Evolutionary conservation across 345 rosid genomes (phyloP).

Genomic region (Eucalyptus regnans): DNA sequence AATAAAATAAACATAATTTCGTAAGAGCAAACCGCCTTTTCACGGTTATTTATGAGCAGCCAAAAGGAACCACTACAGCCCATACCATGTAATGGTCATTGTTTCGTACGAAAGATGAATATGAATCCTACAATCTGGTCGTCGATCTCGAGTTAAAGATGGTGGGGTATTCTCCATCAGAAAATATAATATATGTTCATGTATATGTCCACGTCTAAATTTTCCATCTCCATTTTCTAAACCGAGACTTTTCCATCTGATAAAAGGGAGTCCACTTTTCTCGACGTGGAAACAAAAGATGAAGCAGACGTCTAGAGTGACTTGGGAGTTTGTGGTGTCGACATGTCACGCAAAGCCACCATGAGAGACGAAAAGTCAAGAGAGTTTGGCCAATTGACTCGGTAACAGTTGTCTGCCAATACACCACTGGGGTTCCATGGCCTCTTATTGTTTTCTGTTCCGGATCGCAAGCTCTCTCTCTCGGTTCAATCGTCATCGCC

Average conservation of each 20-base stretch:
- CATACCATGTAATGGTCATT: neutral
- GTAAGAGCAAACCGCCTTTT: neutral
- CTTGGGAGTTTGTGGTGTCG: neutral
- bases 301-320: neutral
- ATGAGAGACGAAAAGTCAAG: neutral
- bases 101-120: neutral
- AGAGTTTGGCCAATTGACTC: neutral
- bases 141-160: neutral
- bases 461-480: neutral
- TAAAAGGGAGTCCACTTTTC: neutral
- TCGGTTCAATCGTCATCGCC: neutral
- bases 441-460: neutral
- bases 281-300: neutral
- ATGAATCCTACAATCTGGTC: neutral
- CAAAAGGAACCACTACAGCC: neutral
- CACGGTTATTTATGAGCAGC: neutral
- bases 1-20: neutral
- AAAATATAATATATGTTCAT: neutral
- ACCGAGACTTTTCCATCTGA: neutral
- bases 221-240: neutral
- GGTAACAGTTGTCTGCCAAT: neutral
- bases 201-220: neutral
- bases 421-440: neutral
- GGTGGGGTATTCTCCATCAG: neutral
- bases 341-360: neutral